Evolutionary conservation across 495 filamentous ascomycete species (phyloP), one percentile per base, ranked within the genome.

Genomic region (Talaromyces nanjingensis): DNA sequence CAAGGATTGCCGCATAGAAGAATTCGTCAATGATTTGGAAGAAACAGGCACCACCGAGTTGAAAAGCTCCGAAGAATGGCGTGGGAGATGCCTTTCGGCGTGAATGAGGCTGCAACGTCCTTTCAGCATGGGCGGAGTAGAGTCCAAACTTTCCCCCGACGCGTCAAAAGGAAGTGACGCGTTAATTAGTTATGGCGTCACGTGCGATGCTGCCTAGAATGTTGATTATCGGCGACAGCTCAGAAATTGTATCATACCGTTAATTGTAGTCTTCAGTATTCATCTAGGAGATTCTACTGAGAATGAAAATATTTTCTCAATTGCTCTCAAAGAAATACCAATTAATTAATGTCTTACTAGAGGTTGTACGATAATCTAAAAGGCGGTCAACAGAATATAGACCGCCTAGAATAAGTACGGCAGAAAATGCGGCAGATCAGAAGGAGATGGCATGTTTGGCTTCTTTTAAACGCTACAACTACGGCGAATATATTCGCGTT

Each of bases 1-100:
- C 34, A 68, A 62, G 42, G 59, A 33, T 62, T 65, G 70, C 22
- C 22, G 53, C 76, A 79, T 79, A 76, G 72, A 68, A 62, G 18
- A 47, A 11, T 12, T 12, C 1, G 14, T 27, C 37, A 18, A 37
- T 14, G n/a, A 55, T 52, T 55, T 16, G 18, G n/a, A 16, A 27
- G 33, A 20, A 39, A 33, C 6, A 24, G 62, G 33, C 27, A 27
- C 7, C 20, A 22, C 22, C 24, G 27, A 25, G n/a, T 14, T 27
- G 11, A 56, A 27, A 56, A 9, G 2, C 12, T 29, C 53, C 53
- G 53, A 56, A 56, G 4, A 27, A 27, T 29, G 22, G 6, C 12
- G 22, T 29, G 22, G 27, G 24, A 20, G 11, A 27, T 56, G 53
- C 12, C 53, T 29, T 29, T 25, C 24, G 57, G 27, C 16, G 12